Conservation (phyloP, 2,329 filamentous ascomycete species). For the Ceratocystis alfenasii region DNA sequence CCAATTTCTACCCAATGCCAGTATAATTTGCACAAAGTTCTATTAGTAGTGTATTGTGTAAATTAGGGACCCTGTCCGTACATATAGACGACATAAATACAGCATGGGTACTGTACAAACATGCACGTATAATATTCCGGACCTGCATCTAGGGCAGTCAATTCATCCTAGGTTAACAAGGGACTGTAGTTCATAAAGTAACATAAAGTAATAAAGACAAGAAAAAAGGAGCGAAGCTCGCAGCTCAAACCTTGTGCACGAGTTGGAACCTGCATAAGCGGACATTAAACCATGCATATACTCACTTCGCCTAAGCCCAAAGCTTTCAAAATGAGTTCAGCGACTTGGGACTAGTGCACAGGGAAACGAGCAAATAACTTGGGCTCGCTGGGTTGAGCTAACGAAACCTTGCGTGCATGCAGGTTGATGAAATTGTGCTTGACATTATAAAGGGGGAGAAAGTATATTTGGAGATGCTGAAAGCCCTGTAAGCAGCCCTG, state of each 20-base stretch:
- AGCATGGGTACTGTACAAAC: no score
- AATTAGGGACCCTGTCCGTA: no score
- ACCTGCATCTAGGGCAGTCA: slow-evolving; percentile 10
- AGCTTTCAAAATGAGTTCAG: background rate
- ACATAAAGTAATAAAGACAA: background rate
- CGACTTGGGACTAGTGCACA: background rate
- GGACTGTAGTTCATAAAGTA: background rate
- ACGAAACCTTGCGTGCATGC: background rate
- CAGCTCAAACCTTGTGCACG: background rate
- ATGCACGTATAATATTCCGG: slow-evolving; percentile 11
- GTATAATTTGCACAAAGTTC: slow-evolving; percentile 7
- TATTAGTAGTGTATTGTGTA: background rate
- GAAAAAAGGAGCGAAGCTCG: slow-evolving; percentile 3
- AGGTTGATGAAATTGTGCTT: slow-evolving; percentile 2
- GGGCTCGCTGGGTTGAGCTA: background rate
- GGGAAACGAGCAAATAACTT: background rate
- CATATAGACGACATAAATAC: no score
- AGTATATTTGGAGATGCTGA: background rate
- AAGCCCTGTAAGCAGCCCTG: background rate
- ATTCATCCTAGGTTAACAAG: slow-evolving; percentile 9
- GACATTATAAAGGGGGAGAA: background rate
- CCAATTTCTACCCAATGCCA: background rate
- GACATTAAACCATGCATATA: slow-evolving; percentile 14
- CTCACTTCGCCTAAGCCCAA: slow-evolving; percentile 16
- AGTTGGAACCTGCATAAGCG: slow-evolving; percentile 11